Conservation (phyloP, 2,329 filamentous ascomycete genomes). For the Sclerotinia nivalis region DNA sequence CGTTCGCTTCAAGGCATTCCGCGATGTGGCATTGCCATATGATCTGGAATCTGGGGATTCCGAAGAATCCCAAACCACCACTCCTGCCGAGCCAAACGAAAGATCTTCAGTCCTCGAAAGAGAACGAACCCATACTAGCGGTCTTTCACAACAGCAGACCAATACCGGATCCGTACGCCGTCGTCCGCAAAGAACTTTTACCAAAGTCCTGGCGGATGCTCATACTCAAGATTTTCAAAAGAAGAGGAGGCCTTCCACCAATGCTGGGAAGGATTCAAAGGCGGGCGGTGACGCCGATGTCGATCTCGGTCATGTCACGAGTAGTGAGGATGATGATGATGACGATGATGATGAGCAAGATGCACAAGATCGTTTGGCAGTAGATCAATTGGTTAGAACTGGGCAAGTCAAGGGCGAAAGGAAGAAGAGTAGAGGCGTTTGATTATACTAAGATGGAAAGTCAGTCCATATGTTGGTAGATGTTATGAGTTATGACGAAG, state of each 20-base stretch:
- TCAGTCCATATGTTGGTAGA: background rate
- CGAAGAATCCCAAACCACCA: slow-evolving; percentile 22
- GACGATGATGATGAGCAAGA: slow-evolving; percentile 35
- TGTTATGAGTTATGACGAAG: background rate
- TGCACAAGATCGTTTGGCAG: slow-evolving; percentile 33
- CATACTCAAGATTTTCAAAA: slow-evolving; percentile 93
- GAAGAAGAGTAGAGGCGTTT: background rate
- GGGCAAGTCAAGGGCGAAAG: background rate
- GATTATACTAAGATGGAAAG: background rate
- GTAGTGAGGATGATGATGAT: slow-evolving; percentile 27
- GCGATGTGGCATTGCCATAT: slow-evolving; percentile 87
- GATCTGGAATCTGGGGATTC: slow-evolving; percentile 29
- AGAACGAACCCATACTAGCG: slow-evolving; percentile 29
- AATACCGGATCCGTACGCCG: slow-evolving; percentile 23
- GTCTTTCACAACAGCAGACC: slow-evolving; percentile 32
- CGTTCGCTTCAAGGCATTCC: slow-evolving; percentile 80
- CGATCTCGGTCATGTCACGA: slow-evolving; percentile 20
- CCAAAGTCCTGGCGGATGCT: slow-evolving; percentile 74
- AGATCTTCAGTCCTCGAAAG: slow-evolving; percentile 28
- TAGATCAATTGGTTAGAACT: slow-evolving; percentile 28
- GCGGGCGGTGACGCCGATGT: slow-evolving; percentile 27
- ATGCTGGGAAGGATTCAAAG: background rate
- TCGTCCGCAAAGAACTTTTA: slow-evolving; percentile 45
- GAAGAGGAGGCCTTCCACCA: slow-evolving; percentile 51
- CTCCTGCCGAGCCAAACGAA: background rate